Conservation (phyloP, 1,139 yeast genomes). For the Yamadazyma atmosphaerica region DNA sequence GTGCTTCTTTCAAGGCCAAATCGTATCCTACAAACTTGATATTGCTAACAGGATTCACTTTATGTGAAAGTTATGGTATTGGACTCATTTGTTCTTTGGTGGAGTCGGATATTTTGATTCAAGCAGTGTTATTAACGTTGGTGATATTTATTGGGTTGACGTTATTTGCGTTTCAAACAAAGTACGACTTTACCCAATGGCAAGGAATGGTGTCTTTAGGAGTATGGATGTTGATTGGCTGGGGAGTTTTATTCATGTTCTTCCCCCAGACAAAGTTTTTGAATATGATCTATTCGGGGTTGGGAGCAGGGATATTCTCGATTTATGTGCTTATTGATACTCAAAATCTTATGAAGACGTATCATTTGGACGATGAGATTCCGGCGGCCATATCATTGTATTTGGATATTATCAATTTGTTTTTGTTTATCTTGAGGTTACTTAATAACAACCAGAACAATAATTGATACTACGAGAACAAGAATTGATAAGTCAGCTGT, state of each 20-base stretch:
- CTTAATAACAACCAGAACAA: constrained; percentile 40
- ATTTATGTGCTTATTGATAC: constrained; percentile 80
- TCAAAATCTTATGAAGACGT: constrained; percentile 75
- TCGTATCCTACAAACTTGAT: constrained; percentile 62
- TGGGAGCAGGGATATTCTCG: constrained; percentile 75
- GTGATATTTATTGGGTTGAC: constrained; percentile 76
- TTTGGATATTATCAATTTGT: constrained; percentile 79
- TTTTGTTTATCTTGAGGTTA: constrained; percentile 72
- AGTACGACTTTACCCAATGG: constrained; percentile 76
- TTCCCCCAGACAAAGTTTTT: constrained; percentile 55
- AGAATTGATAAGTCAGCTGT: too few species aligned
- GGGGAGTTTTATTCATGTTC: constrained; percentile 70
- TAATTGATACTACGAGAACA: too few species aligned
- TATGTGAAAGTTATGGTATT: constrained; percentile 71
- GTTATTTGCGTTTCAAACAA: constrained; percentile 76
- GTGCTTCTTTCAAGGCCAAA: constrained; percentile 58
- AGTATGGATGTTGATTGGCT: constrained; percentile 69
- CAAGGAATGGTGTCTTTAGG: constrained; percentile 62
- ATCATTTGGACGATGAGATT: constrained; percentile 83
- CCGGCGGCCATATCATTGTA: constrained; percentile 76
- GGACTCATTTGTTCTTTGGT: constrained; percentile 68
- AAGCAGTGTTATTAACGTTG: constrained; percentile 70
- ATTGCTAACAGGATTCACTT: constrained; percentile 64
- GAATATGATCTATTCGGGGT: constrained; percentile 65
- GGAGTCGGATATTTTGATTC: constrained; percentile 64